These are phyloP conservation scores for Ilex aquifolium DNA, from an alignment of 257 asterid species.

Conservation along the genomic window DNA sequence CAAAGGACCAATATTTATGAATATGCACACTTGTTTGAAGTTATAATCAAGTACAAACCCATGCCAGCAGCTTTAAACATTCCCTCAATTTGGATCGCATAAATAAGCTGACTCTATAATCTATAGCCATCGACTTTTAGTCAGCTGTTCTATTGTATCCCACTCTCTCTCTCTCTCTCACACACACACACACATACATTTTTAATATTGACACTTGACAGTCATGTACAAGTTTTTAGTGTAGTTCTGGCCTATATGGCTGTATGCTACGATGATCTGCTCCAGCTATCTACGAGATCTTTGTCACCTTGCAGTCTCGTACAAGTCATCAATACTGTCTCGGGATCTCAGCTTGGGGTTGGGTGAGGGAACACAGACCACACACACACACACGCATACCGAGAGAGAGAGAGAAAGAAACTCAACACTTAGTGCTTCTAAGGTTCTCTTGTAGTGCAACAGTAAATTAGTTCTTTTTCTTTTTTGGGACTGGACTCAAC, in stretches of 20 bases:
- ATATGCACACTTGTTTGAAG: too few species aligned
- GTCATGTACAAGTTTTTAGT: constrained; percentile 21
- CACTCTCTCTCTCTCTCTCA: too few species aligned
- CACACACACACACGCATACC: not conserved
- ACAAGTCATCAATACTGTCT: constrained; percentile 41
- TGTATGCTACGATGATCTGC: too few species aligned
- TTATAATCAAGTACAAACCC: too few species aligned
- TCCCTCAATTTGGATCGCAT: constrained; percentile 19
- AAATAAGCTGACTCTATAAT: constrained; percentile 42
- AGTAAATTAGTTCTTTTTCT: constrained; percentile 15
- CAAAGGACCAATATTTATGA: too few species aligned
- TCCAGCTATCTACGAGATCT: constrained; percentile 9
- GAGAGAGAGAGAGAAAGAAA: constrained; percentile 16
- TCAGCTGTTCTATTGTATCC: constrained; percentile 11
- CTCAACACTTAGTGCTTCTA: constrained; percentile 37
- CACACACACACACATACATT: too few species aligned
- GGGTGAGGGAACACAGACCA: not conserved
- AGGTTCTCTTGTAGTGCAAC: constrained; percentile 47
- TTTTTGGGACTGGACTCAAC: constrained; percentile 8
- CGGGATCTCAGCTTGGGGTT: constrained; percentile 47
- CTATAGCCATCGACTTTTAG: constrained; percentile 48
- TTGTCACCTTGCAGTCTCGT: constrained; percentile 31
- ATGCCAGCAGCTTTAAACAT: constrained; percentile 10
- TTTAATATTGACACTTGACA: constrained; percentile 10
- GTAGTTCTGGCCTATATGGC: constrained; percentile 14